Evolutionary conservation across 2,329 filamentous ascomycete genomes (phyloP).

Genomic region (Xylaria sp.): DNA sequence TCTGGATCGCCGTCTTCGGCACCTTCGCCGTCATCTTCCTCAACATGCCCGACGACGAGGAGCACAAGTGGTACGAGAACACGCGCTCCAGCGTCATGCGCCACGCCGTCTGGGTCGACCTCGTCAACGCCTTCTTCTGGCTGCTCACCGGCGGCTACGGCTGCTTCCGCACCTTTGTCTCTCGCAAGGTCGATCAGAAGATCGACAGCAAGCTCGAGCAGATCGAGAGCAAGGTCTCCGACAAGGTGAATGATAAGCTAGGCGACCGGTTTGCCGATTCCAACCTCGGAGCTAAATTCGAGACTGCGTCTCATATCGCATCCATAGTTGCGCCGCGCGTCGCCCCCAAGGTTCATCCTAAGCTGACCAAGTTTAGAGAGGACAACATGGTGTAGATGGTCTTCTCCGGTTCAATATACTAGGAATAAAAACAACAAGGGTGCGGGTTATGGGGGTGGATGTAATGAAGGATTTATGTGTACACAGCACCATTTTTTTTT

Average conservation of each 20-base stretch:
- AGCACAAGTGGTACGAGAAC: conserved; percentile 47
- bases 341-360: not conserved
- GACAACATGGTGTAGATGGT: conserved; percentile 7
- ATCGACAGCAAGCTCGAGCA: conserved; percentile 25
- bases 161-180: conserved; percentile 47
- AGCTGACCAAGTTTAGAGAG: conserved; percentile 17
- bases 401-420: not conserved
- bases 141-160: conserved; percentile 53
- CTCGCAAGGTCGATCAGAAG: conserved; percentile 27
- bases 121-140: conserved; percentile 72
- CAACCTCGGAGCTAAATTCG: conserved; percentile 8
- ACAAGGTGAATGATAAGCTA: conserved; percentile 21
- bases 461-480: conserved; percentile 8
- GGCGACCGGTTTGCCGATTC: not conserved
- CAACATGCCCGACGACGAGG: conserved; percentile 54
- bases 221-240: conserved; percentile 25
- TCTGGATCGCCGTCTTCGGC: conserved; percentile 72
- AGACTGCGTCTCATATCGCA: conserved; percentile 1
- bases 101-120: conserved; percentile 73
- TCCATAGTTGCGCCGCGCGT: conserved; percentile 4
- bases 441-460: not conserved
- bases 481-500: conserved; percentile 2
- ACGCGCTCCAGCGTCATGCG: conserved; percentile 62
- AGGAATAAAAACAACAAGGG: not conserved
- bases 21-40: conserved; percentile 76